Conservation (phyloP, 2,329 filamentous ascomycete genomes). For the Microsporum audouinii region DNA sequence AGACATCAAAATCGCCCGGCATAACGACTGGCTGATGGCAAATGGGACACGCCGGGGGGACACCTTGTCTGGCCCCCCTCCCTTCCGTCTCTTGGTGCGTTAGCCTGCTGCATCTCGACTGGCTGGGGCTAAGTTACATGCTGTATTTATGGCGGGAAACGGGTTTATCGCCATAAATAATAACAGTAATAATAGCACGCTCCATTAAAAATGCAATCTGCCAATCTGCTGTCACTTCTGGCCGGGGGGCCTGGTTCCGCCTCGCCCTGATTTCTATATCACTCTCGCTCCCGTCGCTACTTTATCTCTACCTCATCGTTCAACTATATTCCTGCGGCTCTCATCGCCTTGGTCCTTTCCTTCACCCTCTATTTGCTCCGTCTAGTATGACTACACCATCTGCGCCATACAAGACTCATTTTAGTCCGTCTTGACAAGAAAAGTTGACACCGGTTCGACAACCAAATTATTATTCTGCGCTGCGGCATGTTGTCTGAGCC, state of each 20-base stretch:
- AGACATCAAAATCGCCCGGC: not conserved
- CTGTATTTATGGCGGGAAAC: slow-evolving; percentile 1
- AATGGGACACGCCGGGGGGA: not conserved
- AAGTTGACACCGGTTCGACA: not conserved
- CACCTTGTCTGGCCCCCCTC: slow-evolving; percentile 1
- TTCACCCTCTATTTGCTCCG: not conserved
- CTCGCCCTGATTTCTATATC: slow-evolving; percentile 3
- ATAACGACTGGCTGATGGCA: not conserved
- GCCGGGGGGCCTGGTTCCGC: not conserved
- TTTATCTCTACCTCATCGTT: not conserved
- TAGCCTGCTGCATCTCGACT: slow-evolving; percentile 2
- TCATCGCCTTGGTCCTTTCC: not conserved
- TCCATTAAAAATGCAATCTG: not conserved
- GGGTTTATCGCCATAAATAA: not conserved
- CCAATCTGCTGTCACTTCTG: not conserved
- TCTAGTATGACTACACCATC: slow-evolving; percentile 1
- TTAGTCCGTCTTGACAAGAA: not conserved
- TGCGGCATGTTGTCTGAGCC: not conserved
- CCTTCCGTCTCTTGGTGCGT: not conserved
- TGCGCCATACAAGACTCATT: not conserved
- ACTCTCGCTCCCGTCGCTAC: not conserved
- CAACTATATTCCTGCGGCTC: not conserved
- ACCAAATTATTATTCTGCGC: not conserved
- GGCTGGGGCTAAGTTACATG: not conserved
- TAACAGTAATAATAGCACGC: not conserved